Evolutionary conservation across 495 filamentous ascomycete species (phyloP), one percentile per base, ranked within the genome.

Genomic region (Aspergillus nanangensis): DNA sequence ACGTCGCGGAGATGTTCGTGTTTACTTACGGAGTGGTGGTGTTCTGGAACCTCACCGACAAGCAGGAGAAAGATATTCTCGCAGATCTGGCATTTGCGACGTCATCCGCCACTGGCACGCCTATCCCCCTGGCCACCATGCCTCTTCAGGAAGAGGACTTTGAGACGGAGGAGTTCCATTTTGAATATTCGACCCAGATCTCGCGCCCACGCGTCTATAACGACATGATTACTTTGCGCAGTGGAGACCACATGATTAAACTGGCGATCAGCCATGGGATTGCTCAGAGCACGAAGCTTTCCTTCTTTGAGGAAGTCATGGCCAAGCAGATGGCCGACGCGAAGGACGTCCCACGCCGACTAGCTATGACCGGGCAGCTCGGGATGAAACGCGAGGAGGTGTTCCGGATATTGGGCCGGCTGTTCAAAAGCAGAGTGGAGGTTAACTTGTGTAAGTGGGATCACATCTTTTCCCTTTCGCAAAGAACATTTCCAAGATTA

Each of bases 191-290:
- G 47, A 78, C 81, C 1, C 77, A 86, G 39, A 88, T 91, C 20
- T 82, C 88, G 32, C 78, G 90, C 19, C 94, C 93, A 7, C 76
- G 93, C 45, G 86, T 99, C 45, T 99, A 89, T 67, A 95, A 99
- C 62, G 93, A 99, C 61, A 97, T 99, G 94, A 97, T 99, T 61
- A 99, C 93, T 1, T 72, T 99, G 10, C 77, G 90, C 23, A 90
- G 86, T 34, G 87, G 89, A 13, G 93, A 99, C 69, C 94, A 97
- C 71, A 97, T 97, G 93, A 93, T 97, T 59, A 96, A 96, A 66
- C 75, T 99, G 3, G 87, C 90, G 10, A 99, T 99, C 69, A 89
- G 84, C 54, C 94, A 99, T 61, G 94, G 90, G 36, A 96, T 99
- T 50, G 88, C 90, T 4, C 93, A 99, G 65, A 96, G 90, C 65